phyloP scores from a whole-genome alignment of 2,329 filamentous ascomycete genomes.

The Scedosporium minutisporum region DNA sequence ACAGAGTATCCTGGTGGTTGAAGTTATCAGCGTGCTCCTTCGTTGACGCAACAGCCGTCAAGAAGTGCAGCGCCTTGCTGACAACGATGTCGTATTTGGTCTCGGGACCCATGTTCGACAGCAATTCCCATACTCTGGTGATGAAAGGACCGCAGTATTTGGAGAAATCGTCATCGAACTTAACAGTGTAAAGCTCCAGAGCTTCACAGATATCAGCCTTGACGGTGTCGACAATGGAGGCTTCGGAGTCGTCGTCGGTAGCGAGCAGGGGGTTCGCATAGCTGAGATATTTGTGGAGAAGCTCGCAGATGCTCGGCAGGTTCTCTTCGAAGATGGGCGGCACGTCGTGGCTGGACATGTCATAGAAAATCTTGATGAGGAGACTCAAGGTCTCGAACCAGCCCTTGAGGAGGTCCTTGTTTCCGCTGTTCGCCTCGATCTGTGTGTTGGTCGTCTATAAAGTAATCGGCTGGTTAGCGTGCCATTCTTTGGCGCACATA shows the following conservation, averaged over 20 bases:
- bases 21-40: slow-evolving; percentile 73
- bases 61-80: slow-evolving; percentile 87
- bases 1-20: slow-evolving; percentile 69
- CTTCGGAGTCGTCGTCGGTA: slow-evolving; percentile 82
- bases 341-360: slow-evolving; percentile 94
- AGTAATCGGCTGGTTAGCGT: background rate
- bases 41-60: slow-evolving; percentile 79
- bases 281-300: slow-evolving; percentile 86
- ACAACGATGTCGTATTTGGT: slow-evolving; percentile 92
- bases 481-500: background rate
- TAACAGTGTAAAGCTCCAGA: slow-evolving; percentile 81
- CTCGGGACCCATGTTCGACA: slow-evolving; percentile 77
- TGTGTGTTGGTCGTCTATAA: slow-evolving; percentile 54
- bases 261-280: slow-evolving; percentile 78
- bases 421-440: slow-evolving; percentile 65
- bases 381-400: slow-evolving; percentile 82
- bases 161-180: slow-evolving; percentile 91
- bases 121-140: slow-evolving; percentile 78
- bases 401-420: slow-evolving; percentile 63
- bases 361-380: slow-evolving; percentile 85
- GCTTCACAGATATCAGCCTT: slow-evolving; percentile 91
- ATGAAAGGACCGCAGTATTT: slow-evolving; percentile 75
- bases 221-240: slow-evolving; percentile 73
- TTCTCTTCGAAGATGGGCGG: slow-evolving; percentile 92
- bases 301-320: slow-evolving; percentile 61